These are phyloP conservation scores for Discostella pseudostelligera DNA, from an alignment of 108 stramenopile genomes.

Conservation along the genomic window DNA sequence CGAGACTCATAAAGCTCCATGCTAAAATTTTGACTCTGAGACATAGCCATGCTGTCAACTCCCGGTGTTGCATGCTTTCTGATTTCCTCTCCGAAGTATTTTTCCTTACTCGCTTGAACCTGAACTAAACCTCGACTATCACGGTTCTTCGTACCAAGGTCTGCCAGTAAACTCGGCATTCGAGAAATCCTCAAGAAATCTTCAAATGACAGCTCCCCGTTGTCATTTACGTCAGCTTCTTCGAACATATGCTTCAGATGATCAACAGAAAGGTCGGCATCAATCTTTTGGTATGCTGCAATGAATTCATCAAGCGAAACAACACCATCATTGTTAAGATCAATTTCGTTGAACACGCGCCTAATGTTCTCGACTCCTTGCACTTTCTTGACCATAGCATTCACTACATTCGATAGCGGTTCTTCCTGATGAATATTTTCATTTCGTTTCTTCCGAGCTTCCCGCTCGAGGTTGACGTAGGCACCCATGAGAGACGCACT, in stretches of 20 bases:
- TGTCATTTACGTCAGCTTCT: slow-evolving; percentile 47
- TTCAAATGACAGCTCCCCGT: slow-evolving; percentile 45
- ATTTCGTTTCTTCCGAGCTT: slow-evolving; percentile 33
- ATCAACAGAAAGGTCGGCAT: slow-evolving; percentile 20
- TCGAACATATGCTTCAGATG: slow-evolving; percentile 38
- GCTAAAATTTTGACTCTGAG: slow-evolving; percentile 42
- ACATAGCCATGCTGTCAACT: slow-evolving; percentile 30
- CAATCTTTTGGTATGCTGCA: slow-evolving; percentile 42
- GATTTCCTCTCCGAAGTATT: slow-evolving; percentile 47
- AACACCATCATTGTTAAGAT: slow-evolving; percentile 32
- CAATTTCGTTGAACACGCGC: slow-evolving; percentile 42
- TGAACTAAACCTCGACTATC: slow-evolving; percentile 39
- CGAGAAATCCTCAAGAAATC: slow-evolving; percentile 42
- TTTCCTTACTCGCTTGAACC: slow-evolving; percentile 42
- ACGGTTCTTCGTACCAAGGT: slow-evolving; percentile 39
- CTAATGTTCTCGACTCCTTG: slow-evolving; percentile 47
- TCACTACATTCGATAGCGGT: slow-evolving; percentile 15
- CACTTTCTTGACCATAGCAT: slow-evolving; percentile 30
- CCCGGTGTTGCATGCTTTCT: slow-evolving; percentile 27
- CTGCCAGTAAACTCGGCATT: slow-evolving; percentile 40
- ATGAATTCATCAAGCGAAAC: slow-evolving; percentile 41
- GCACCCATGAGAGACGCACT: slow-evolving; percentile 56
- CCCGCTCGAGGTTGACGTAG: slow-evolving; percentile 62
- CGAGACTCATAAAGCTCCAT: slow-evolving; percentile 62
- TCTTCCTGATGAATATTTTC: slow-evolving; percentile 9